phyloP scores from a whole-genome alignment of 225 moss, liverwort and hornwort species.

The Straminergon stramineum region DNA sequence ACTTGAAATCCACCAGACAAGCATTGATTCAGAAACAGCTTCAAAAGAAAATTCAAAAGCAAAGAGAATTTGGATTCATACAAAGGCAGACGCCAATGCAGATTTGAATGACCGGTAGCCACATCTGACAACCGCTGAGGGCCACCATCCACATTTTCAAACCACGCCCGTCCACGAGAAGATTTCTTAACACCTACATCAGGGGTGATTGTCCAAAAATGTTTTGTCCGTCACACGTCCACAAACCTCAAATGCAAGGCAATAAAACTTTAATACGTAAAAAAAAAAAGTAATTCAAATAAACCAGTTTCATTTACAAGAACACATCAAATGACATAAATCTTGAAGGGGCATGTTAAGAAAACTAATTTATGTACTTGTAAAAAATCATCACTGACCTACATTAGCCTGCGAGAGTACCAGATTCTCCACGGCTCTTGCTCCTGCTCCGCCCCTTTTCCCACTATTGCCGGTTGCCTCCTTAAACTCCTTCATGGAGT shows the following conservation, averaged over 20 bases:
- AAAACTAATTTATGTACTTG: neutral
- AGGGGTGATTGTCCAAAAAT: neutral
- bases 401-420: slow-evolving; percentile 11
- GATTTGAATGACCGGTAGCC: slow-evolving; percentile 54
- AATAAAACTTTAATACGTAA: neutral
- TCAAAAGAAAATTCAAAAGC: neutral
- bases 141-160: slow-evolving; percentile 39
- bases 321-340: neutral
- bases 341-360: neutral
- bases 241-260: neutral
- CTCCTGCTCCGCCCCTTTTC: slow-evolving; percentile 90
- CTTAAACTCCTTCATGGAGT: slow-evolving; percentile 79
- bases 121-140: slow-evolving; percentile 87
- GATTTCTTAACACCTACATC: slow-evolving; percentile 14
- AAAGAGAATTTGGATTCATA: slow-evolving; percentile 21
- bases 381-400: neutral
- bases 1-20: neutral
- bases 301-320: neutral
- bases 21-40: neutral
- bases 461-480: slow-evolving; percentile 48
- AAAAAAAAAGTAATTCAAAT: neutral
- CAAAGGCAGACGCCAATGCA: slow-evolving; percentile 80
- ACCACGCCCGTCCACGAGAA: slow-evolving; percentile 57
- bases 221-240: neutral
- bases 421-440: slow-evolving; percentile 82